Evolutionary conservation across 2,329 filamentous ascomycete genomes (phyloP), one percentile per base, ranked within the genome.

Genomic region (Stromatinia cepivora): DNA sequence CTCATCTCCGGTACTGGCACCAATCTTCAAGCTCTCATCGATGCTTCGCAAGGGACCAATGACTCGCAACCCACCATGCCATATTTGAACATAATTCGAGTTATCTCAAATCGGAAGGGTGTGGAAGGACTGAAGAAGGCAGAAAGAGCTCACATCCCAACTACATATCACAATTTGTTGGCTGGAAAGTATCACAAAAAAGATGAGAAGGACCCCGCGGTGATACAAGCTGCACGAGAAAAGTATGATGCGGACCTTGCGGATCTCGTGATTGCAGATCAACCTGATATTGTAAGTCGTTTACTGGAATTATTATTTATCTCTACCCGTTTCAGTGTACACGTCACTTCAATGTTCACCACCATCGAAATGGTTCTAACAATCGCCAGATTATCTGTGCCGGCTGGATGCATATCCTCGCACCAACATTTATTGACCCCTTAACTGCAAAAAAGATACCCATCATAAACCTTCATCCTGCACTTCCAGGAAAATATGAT

Each of bases 361-460:
- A 34, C 13, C 5, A 17, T n/a, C 1, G 28, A 50, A 50, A 36
- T 10, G 11, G 31, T 36, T 39, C 31, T 67, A 45, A 67, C 34
- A n/a, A 31, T 42, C 28, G 28, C 20, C 25, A 67, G 65, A 86
- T 92, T 17, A 86, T 90, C 34, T 92, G 89, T 77, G 76, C 87
- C 3, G 90, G 90, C 17, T 92, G 88, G 81, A 91, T 92, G 89
- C 87, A 91, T 78, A 88, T 92, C 65, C 80, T 92, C 25, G 86
- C 87, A 0, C 81, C 84, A 0, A 80, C 81, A 9, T 90, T 91
- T 75, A 81, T 92, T 50, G 83, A 84, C 48, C 88, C 89, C 8
- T 79, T 93, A 57, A 81, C 84, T 39, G 78, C 77, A 13, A 82
- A 81, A 1, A 80, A 81, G 0, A 80, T 90, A 34, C 84, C 84